Base-by-base conservation (phyloP, 306 rosid genomes). In the Carpinus fangiana region DNA sequence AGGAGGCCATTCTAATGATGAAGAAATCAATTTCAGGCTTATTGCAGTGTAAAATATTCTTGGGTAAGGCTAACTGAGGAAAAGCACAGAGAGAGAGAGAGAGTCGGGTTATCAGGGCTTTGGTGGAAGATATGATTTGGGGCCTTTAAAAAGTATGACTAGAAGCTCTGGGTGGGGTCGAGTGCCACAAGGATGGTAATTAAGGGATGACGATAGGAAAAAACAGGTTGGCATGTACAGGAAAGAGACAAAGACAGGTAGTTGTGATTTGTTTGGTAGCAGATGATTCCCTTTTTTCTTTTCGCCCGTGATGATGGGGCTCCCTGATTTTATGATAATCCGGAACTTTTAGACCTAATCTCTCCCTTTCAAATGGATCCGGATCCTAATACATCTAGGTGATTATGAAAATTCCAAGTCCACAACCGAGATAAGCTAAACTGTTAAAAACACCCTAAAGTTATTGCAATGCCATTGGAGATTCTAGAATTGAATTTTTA, bases 1-100 rank as follows among this genome's bases (percentile, higher is more conserved):
- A 86, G 84, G 84, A 88, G 81, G 85, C 88, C 94, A 90, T 94
- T 84, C 76, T 64, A 74, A 83, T 88, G 76, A 79, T 81, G 89
- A 83, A 86, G 83, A 79, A 77, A 87, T 69, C 81, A 73, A 55
- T 78, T 69, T 41, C 62, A 5, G 73, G 48, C 77, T 70, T 50
- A 73, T 77, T 55, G 76, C 75, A 81, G 85, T 46, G 36, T 67
- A 74, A 55, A 79, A 77, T 59, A 76, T 81, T 43, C 74, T 52
- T 70, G 66, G 53, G 70, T 77, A 71, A 57, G 60, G 57, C 70
- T 7, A 62, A 46, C 14, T 76, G 57, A 21, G 69, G 70, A 55
- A 55, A 6, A 50, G 76, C 16, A 26, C 85, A 77, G 82, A 66
- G 80, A 52, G 70, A 31, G 31, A 28, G 34, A 77, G 82, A 66